Conservation (phyloP, 257 asterid species). For the Forsythia viridissima region DNA sequence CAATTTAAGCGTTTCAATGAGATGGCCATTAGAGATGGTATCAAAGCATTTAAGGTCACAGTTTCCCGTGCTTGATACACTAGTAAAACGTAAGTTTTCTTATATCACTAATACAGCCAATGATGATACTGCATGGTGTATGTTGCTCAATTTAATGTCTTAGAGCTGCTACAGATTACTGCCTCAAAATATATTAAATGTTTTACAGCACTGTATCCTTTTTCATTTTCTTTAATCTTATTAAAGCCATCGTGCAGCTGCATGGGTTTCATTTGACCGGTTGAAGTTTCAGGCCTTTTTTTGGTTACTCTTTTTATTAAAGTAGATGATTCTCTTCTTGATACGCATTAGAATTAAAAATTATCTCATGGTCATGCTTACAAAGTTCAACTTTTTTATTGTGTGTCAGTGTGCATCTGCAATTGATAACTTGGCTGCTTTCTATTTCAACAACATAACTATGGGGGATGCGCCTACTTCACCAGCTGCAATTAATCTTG, state of each 20-base stretch:
- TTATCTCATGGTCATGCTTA: not conserved
- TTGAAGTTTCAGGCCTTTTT: not conserved
- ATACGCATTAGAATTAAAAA: not conserved
- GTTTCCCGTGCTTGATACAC: not conserved
- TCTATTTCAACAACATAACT: constrained; percentile 81
- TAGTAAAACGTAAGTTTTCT: not conserved
- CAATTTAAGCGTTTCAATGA: not conserved
- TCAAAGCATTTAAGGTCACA: not conserved
- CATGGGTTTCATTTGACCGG: constrained; percentile 8
- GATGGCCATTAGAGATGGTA: not conserved
- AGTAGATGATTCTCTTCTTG: not conserved
- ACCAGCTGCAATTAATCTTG: constrained; percentile 78
- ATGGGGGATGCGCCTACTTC: constrained; percentile 74
- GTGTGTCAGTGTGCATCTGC: constrained; percentile 83
- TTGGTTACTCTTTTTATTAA: not conserved
- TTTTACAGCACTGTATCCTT: not conserved
- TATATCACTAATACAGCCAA: not conserved
- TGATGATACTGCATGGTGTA: not conserved
- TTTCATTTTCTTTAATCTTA: not conserved
- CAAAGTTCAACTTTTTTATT: constrained; percentile 9
- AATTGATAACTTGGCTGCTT: constrained; percentile 83
- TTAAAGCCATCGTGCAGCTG: not conserved
- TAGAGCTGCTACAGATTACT: not conserved
- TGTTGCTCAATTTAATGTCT: not conserved
- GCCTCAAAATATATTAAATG: not conserved